Evolutionary conservation across 805 yeast genomes (phyloP).

Genomic region (Cyberlindnera subsufficiens): DNA sequence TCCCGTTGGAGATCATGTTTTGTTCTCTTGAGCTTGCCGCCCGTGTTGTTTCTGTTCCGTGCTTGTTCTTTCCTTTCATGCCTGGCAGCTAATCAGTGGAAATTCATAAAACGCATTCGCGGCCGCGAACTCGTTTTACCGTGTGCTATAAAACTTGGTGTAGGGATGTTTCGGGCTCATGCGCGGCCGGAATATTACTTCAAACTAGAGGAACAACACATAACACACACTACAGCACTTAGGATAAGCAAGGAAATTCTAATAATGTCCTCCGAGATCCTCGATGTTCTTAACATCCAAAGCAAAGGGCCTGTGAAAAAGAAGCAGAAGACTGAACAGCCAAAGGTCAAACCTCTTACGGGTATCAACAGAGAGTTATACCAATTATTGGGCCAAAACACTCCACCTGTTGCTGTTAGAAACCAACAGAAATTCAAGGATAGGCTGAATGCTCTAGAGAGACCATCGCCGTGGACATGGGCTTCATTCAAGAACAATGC

Average conservation of each 20-base stretch:
- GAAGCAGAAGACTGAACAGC: conserved; percentile 26
- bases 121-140: neutral
- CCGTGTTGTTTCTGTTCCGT: neutral
- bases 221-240: neutral
- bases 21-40: neutral
- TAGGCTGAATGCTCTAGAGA: conserved; percentile 50
- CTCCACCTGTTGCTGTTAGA: conserved; percentile 74
- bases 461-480: conserved; percentile 80
- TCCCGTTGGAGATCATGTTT: conserved; percentile 24
- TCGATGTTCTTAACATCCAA: conserved; percentile 71
- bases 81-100: too few relatives aligned
- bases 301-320: conserved; percentile 24
- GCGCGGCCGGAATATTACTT: neutral
- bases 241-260: neutral
- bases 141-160: neutral
- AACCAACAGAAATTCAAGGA: conserved; percentile 53
- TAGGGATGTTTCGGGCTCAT: neutral
- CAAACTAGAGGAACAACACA: neutral
- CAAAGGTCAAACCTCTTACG: conserved; percentile 27
- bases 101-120: too few relatives aligned
- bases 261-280: conserved; percentile 50
- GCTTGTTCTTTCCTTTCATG: neutral
- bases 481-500: conserved; percentile 53
- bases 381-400: conserved; percentile 82
- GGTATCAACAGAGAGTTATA: conserved; percentile 91